Evolutionary conservation across 1,284 basidiomycete species (phyloP).

Genomic region (Chondrostereum purpureum): DNA sequence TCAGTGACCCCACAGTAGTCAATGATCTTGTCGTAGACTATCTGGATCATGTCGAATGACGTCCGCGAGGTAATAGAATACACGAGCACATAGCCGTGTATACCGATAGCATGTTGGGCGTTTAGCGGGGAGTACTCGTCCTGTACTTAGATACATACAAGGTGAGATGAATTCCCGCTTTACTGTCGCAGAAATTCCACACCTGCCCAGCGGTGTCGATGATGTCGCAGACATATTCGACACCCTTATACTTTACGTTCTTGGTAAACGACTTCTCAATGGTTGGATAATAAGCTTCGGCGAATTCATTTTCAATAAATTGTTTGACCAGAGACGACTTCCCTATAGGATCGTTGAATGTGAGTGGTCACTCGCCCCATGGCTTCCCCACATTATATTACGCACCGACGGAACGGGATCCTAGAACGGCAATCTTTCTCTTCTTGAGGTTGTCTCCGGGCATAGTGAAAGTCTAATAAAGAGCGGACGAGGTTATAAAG

Average conservation of each 20-base stretch:
- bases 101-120: constrained; percentile 76
- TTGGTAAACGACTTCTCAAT: constrained; percentile 90
- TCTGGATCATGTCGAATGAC: constrained; percentile 95
- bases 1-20: constrained; percentile 87
- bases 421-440: constrained; percentile 75
- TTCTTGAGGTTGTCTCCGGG: constrained; percentile 40
- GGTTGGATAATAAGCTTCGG: constrained; percentile 74
- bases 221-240: constrained; percentile 93
- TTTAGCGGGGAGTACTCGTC: constrained; percentile 85
- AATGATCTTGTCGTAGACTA: constrained; percentile 96
- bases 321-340: constrained; percentile 82
- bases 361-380: too few species aligned
- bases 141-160: constrained; percentile 28
- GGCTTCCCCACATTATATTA: too few species aligned
- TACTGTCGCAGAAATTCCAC: background rate
- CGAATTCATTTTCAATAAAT: constrained; percentile 67
- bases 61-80: constrained; percentile 91
- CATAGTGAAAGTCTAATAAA: background rate
- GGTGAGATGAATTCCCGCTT: background rate
- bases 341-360: constrained; percentile 44
- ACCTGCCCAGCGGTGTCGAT: constrained; percentile 75
- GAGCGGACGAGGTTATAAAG: background rate
- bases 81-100: constrained; percentile 85
- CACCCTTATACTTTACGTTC: constrained; percentile 76
- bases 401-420: constrained; percentile 73